phyloP scores from a whole-genome alignment of 2,329 filamentous ascomycete genomes.

The Alternaria sp. region DNA sequence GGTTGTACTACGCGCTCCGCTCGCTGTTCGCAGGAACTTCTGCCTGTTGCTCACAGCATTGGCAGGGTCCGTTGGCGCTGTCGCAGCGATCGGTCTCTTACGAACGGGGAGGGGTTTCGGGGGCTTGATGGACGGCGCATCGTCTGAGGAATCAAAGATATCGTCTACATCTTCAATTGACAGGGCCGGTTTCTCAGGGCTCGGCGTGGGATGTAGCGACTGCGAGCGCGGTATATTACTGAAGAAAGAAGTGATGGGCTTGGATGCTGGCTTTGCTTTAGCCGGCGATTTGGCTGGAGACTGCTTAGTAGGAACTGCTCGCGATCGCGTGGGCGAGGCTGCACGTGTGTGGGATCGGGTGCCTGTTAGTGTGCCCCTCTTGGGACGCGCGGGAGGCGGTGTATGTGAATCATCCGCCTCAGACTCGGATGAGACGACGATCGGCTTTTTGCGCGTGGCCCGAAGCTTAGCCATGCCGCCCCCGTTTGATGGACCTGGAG shows the following conservation, averaged over 20 bases:
- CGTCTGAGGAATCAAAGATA: constrained; percentile 47
- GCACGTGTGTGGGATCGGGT: constrained; percentile 28
- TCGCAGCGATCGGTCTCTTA: constrained; percentile 33
- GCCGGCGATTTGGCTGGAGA: constrained; percentile 40
- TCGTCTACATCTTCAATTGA: constrained; percentile 43
- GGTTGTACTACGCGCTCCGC: constrained; percentile 39
- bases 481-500: constrained; percentile 27
- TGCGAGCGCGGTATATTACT: constrained; percentile 52
- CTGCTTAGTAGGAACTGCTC: constrained; percentile 26
- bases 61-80: constrained; percentile 22
- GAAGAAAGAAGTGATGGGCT: constrained; percentile 59
- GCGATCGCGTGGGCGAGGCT: constrained; percentile 28
- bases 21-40: constrained; percentile 53
- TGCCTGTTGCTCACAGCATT: constrained; percentile 45
- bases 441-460: constrained; percentile 45
- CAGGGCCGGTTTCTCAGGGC: constrained; percentile 45
- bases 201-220: constrained; percentile 48
- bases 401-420: constrained; percentile 34
- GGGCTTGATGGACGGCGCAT: constrained; percentile 31
- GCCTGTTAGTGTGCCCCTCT: constrained; percentile 36
- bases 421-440: constrained; percentile 46
- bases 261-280: constrained; percentile 49
- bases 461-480: constrained; percentile 50
- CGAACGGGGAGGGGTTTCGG: constrained; percentile 37
- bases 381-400: constrained; percentile 42